Evolutionary conservation across 1,139 yeast species (phyloP).

Genomic region (Pneumocystis carinii): DNA sequence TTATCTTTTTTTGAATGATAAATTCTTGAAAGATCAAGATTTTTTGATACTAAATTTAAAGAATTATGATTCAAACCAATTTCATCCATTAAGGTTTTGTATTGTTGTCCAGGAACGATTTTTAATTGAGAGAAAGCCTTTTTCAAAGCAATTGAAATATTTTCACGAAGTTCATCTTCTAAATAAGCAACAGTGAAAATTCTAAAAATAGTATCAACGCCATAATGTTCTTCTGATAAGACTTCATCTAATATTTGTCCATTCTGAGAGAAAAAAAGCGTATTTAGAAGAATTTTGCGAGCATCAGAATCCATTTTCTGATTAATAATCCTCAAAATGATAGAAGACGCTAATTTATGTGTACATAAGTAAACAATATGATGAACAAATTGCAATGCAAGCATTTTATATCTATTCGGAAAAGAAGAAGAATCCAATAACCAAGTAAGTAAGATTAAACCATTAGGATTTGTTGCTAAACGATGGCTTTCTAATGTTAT

Average conservation of each 20-base stretch:
- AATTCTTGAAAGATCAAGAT: neutral
- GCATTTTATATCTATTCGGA: conserved; percentile 39
- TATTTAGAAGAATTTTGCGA: conserved; percentile 45
- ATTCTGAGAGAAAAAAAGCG: conserved; percentile 34
- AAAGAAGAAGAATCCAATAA: conserved; percentile 72
- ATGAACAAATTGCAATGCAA: conserved; percentile 47
- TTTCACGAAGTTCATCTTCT: conserved; percentile 19
- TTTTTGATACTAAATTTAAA: neutral
- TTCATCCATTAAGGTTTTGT: conserved; percentile 80
- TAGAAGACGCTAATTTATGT: conserved; percentile 74
- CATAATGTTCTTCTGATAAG: conserved; percentile 49
- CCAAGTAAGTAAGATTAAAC: conserved; percentile 85
- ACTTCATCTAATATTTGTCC: conserved; percentile 31
- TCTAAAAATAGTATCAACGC: conserved; percentile 75
- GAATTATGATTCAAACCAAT: conserved; percentile 43
- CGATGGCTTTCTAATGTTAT: conserved; percentile 68
- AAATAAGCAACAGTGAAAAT: conserved; percentile 51
- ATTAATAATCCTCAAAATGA: conserved; percentile 65
- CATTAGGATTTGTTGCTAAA: conserved; percentile 70
- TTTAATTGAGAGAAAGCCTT: conserved; percentile 44
- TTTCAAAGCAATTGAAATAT: conserved; percentile 20
- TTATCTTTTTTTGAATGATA: neutral
- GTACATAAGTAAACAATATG: conserved; percentile 54
- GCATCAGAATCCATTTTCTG: conserved; percentile 46
- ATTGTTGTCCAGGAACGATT: conserved; percentile 49